Conservation (phyloP, 257 asterid genomes). For the Solanum tarijense region DNA sequence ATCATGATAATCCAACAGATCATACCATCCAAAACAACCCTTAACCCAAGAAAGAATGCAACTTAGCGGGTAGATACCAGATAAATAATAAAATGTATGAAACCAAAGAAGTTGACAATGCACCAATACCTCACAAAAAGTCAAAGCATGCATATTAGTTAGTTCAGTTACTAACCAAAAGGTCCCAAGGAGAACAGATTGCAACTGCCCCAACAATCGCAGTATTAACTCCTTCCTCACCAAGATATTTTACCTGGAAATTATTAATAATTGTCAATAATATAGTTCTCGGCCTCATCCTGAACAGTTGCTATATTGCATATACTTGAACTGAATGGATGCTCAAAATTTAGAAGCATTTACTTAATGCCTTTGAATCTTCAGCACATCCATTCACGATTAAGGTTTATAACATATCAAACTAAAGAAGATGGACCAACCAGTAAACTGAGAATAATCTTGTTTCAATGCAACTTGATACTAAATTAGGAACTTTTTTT, state of each 20-base stretch:
- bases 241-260: constrained; percentile 64
- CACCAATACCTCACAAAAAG: not conserved
- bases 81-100: not conserved
- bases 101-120: not conserved
- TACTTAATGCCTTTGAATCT: not conserved
- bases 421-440: not conserved
- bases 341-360: not conserved
- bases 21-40: not conserved
- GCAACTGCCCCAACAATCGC: constrained; percentile 83
- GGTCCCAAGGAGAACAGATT: constrained; percentile 95
- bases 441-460: not conserved
- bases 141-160: not conserved
- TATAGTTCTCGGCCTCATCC: not conserved
- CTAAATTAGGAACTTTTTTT: not conserved
- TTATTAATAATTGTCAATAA: not conserved
- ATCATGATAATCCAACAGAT: not conserved
- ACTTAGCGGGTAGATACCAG: not conserved
- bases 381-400: not conserved
- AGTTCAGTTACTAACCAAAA: constrained; percentile 46
- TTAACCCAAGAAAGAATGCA: not conserved
- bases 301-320: not conserved
- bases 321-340: not conserved
- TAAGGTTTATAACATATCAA: not conserved
- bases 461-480: not conserved
- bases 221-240: constrained; percentile 64